phyloP scores from a whole-genome alignment of 805 yeast genomes.

The Yarrowia deformans region DNA sequence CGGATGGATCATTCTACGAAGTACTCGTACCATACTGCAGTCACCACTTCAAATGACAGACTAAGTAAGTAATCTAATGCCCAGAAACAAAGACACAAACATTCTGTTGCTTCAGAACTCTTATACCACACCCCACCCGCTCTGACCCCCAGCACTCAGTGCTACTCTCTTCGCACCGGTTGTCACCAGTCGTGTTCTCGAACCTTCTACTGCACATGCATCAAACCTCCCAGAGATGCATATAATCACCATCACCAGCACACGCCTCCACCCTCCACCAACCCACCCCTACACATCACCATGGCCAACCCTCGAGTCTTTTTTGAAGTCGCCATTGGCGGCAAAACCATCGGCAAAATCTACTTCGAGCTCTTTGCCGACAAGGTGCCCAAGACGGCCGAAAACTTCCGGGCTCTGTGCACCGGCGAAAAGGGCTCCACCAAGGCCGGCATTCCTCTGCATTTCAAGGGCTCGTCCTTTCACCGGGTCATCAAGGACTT shows the following conservation, averaged over 20 bases:
- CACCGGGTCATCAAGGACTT: slow-evolving; percentile 87
- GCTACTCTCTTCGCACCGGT: no score
- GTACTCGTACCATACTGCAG: no score
- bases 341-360: slow-evolving; percentile 72
- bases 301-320: slow-evolving; percentile 60
- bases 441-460: slow-evolving; percentile 66
- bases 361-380: slow-evolving; percentile 69
- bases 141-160: no score
- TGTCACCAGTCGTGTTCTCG: background rate
- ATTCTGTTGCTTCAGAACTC: no score
- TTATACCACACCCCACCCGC: no score
- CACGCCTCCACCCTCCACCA: background rate
- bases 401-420: slow-evolving; percentile 85
- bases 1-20: no score
- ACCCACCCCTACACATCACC: background rate
- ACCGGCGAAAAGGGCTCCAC: slow-evolving; percentile 85
- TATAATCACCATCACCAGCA: background rate
- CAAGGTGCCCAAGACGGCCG: slow-evolving; percentile 86
- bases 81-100: no score
- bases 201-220: slow-evolving; percentile 10
- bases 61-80: no score
- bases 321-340: slow-evolving; percentile 82
- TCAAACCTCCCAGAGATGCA: slow-evolving; percentile 8
- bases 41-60: no score
- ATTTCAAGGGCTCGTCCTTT: slow-evolving; percentile 85